Evolutionary conservation across 371 early-diverging fungal genomes (phyloP).

Genomic region (Cokeromyces recurvatus): DNA sequence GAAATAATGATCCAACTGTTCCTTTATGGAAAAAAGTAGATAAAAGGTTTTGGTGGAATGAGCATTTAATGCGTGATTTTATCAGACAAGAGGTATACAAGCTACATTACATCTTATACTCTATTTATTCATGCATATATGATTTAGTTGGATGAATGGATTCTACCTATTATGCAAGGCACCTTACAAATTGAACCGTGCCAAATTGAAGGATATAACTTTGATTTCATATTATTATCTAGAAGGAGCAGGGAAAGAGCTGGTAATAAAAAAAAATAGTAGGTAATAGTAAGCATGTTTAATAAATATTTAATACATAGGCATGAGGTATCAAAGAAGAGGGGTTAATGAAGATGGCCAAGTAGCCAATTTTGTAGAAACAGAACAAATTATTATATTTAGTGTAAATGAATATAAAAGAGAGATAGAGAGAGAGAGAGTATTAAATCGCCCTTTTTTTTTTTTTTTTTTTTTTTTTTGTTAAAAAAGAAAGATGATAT

Average conservation of each 20-base stretch:
- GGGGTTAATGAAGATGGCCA: conserved; percentile 62
- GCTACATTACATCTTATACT: not conserved
- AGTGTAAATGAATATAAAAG: not conserved
- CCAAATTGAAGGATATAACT: conserved; percentile 52
- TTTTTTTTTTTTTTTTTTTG: too few species aligned
- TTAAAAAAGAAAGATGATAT: conserved; percentile 46
- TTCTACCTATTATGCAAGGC: conserved; percentile 69
- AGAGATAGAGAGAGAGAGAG: conserved; percentile 3
- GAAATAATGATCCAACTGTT: conserved; percentile 5
- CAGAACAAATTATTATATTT: conserved; percentile 46
- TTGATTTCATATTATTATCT: conserved; percentile 56
- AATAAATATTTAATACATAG: conserved; percentile 8
- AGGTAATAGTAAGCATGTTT: too few species aligned
- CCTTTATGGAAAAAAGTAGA: conserved; percentile 34
- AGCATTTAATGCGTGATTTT: conserved; percentile 50
- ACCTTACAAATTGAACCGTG: conserved; percentile 59
- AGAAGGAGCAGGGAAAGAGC: conserved; percentile 57
- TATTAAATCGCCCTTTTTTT: too few species aligned
- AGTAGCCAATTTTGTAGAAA: conserved; percentile 72
- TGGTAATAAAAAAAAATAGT: conserved; percentile 21
- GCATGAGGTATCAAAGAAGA: conserved; percentile 62
- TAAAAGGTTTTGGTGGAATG: conserved; percentile 67
- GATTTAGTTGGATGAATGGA: conserved; percentile 52
- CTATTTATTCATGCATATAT: not conserved
- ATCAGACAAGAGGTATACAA: conserved; percentile 30